Base-by-base conservation (phyloP, 169 alveolate genomes). In the Cryptosporidium canis region DNA sequence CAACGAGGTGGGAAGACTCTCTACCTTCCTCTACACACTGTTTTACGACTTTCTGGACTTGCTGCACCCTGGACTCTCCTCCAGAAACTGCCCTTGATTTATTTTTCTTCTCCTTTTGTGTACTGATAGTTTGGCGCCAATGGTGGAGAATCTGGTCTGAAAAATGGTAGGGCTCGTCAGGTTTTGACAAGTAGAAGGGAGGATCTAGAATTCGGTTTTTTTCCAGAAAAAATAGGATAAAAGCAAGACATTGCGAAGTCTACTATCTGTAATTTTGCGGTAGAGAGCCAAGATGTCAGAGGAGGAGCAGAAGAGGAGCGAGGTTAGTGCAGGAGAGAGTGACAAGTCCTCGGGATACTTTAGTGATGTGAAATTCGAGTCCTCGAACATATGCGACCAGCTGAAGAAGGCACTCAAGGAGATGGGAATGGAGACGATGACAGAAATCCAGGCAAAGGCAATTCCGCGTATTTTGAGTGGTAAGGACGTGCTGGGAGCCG, bases 401-500 rank as follows among this genome's bases (percentile, higher is more conserved):
- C 92, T 98, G 41, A 93, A 96, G 87, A 93, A 94, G 47, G 96
- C 99, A n/a, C 92, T 97, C 45, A 91, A 92, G 44, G 96, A 95
- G 71, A 92, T 94, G 94, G 94, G 95, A n/a, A 96, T 96, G 92
- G 93, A 90, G 61, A 92, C 92, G 39, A 94, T 98, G 91, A 98
- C 99, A n/a, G 98, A 97, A 83, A 97, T 98, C 64, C 98, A 98
- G 93, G 98, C 99, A 45, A 97, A 96, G 92, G 93, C 99, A 24
- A 98, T 98, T 31, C 99, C 99, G 9, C 98, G 95, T 29, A 93
- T 97, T 21, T 95, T 98, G 58, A 96, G 95, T 90, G 99, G 99
- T 61, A 96, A 96, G 83, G 99, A 98, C 91, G 98, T 97, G 7
- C 90, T 97, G 65, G 99, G 99, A 39, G 97, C 99, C 41, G 99